A percentile compares a stretch with the other conserved stretches of the same genome.
These are phyloP conservation scores for Cymbopogon citratus DNA, from an alignment of 176 grass and related monocot species.

Conservation along the genomic window DNA sequence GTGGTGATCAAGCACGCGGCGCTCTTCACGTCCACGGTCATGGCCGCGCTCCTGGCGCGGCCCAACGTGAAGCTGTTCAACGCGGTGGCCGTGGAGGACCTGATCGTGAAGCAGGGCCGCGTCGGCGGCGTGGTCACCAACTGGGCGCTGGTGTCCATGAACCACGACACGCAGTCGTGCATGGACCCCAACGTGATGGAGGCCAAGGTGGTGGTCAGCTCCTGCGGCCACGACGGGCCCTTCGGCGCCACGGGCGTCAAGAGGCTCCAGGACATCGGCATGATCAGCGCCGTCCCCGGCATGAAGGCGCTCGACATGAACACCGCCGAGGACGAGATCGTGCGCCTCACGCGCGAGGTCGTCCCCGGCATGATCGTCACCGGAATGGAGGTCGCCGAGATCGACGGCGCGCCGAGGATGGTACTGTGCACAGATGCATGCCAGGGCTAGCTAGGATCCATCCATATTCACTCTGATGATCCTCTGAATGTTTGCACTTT, in stretches of 20 bases:
- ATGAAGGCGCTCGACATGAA: constrained; percentile 97
- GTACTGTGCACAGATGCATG: neutral
- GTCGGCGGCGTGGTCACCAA: constrained; percentile 92
- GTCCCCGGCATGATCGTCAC: constrained; percentile 95
- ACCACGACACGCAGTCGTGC: constrained; percentile 97
- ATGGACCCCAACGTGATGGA: constrained; percentile 99
- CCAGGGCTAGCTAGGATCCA: too few species aligned
- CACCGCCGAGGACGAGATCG: constrained; percentile 86
- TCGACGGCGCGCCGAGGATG: constrained; percentile 94
- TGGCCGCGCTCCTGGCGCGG: constrained; percentile 69
- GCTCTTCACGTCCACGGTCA: constrained; percentile 91
- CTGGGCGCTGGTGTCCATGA: constrained; percentile 93
- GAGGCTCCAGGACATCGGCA: constrained; percentile 84
- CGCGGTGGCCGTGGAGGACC: constrained; percentile 87
- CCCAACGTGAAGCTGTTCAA: constrained; percentile 99
- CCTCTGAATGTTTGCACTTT: too few species aligned
- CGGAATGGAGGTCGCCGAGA: constrained; percentile 98
- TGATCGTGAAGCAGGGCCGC: constrained; percentile 69
- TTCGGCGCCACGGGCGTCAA: constrained; percentile 92
- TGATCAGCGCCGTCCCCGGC: constrained; percentile 79
- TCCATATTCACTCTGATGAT: too few species aligned
- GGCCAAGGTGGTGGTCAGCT: constrained; percentile 91
- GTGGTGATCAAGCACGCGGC: constrained; percentile 85
- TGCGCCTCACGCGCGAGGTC: constrained; percentile 76
- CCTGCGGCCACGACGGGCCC: constrained; percentile 89